Base-by-base conservation (phyloP, 257 asterid genomes). In the Penstemon barbatus region DNA sequence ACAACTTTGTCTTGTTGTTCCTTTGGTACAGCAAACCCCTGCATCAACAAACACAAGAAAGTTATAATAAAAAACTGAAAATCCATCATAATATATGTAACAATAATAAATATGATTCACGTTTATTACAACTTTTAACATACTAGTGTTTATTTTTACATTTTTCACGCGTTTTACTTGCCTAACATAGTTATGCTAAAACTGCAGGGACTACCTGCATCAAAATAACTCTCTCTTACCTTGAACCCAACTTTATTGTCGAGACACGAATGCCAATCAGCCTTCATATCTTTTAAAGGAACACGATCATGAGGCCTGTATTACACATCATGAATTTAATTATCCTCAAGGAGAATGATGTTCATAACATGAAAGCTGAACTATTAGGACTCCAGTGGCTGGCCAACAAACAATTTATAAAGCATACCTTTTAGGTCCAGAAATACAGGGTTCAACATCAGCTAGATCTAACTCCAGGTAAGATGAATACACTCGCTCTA, bases 241-340 rank as follows among this genome's bases (percentile, higher is more conserved):
- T 92, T 92, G 81, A 92, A 92, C 55, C 98, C 93, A 58, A 87
- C 87, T 80, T 81, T 89, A 73, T 68, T 87, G 81, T 89, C 84
- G 52, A 92, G 85, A 71, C 98, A 92, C 6, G 89, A 82, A 70
- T 84, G 92, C 97, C 97, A 92, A 76, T 92, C 97, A 71, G 70
- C 74, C 83, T 87, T 92, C 97, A 92, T 89, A 53, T 84, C 97
- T 79, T 84, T 92, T 42, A 89, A 57, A 51, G 93, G 79, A 63
- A 89, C 97, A 7, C 88, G 94, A 48, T 92, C 98, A 58, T 92
- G 96, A 58, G 98, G 98, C 89, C 98, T 91, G 63, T 57, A 80
- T 54, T 55, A 42, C 70, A 52, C 53, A 66, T 57, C 45, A 40
- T 5, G 9, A 68, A 57, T n/a, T 8, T 62, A 49, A 59, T 45